Evolutionary conservation across 176 grass and related monocot genomes (phyloP), one percentile per base, ranked within the genome.

Genomic region (Tillandsia fasciculata): DNA sequence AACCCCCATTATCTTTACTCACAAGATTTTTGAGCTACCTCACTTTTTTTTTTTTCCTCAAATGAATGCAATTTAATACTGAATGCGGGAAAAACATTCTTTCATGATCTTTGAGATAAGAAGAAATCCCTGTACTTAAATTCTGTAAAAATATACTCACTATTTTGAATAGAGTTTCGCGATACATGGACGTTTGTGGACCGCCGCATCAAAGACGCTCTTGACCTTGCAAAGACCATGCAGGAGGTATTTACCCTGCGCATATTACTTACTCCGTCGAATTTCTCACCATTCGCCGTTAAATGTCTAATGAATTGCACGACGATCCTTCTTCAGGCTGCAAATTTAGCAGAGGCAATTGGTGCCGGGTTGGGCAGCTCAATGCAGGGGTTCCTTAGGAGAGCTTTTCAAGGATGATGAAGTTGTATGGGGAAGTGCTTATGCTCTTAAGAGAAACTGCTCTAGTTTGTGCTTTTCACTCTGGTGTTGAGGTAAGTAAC

Each of bases 181-280:
- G 90, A 99, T 80, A 90, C 94, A 53, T 99, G 94, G 90, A 72
- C 64, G 13, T 99, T 99, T 68, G 83, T 90, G 69, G 79, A 79
- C 26, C 74, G 70, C 14, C 73, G 87, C 48, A 78, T 93, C 11
- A 99, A 86, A 81, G 90, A 90, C 66, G 79, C 90, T 76, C 67
- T 99, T 47, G 90, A 93, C 63, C 82, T 99, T 64, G 77, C 88
- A 72, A 99, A 99, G 71, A 84, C 94, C 48, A 63, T 90, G 67
- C 83, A 93, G 68, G 90, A 99, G 90, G 94, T 99, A 93, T 6
- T 1, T 13, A 52, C 15, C 22, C 22, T 61, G 6, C 1, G 9
- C 17, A 61, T 61, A 9, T 61, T 2, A 17, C 17, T 23, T 59
- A 10, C 56, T 61, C n/a, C 2, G 17, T 23, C 11, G 11, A 33